Conservation (phyloP, 1,284 basidiomycete genomes). For the Salmacisia buchloeana region DNA sequence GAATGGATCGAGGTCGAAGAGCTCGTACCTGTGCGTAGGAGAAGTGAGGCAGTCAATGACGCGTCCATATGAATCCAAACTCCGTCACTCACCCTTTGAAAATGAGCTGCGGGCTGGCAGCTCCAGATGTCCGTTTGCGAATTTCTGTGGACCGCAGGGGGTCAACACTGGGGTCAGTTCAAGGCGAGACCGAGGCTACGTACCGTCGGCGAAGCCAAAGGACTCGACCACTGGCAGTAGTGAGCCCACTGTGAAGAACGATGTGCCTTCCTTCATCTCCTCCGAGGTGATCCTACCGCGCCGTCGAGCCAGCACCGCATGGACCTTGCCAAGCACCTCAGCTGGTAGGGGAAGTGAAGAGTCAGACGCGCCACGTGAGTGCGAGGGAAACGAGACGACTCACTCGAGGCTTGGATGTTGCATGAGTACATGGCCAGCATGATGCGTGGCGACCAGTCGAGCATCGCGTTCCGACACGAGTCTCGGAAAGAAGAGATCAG, state of each 20-base stretch:
- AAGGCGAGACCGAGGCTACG: constrained; percentile 20
- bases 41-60: constrained; percentile 74
- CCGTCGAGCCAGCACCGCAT: constrained; percentile 84
- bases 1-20: constrained; percentile 69
- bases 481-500: constrained; percentile 84
- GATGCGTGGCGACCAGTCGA: constrained; percentile 96
- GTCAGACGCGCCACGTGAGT: background rate
- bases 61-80: background rate
- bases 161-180: background rate
- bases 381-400: constrained; percentile 46
- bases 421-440: constrained; percentile 99
- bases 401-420: constrained; percentile 95
- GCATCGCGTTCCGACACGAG: constrained; percentile 75
- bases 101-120: constrained; percentile 91
- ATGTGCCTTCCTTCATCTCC: constrained; percentile 97
- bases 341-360: constrained; percentile 55
- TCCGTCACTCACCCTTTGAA: constrained; percentile 71
- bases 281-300: constrained; percentile 88
- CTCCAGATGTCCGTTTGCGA: constrained; percentile 89
- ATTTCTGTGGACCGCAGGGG: constrained; percentile 63
- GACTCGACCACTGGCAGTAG: constrained; percentile 92
- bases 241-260: constrained; percentile 86
- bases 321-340: constrained; percentile 95
- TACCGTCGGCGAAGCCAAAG: constrained; percentile 95
- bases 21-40: constrained; percentile 24